Base-by-base conservation (phyloP, 2,329 filamentous ascomycete species). In the Pseudogymnoascus verrucosus region DNA sequence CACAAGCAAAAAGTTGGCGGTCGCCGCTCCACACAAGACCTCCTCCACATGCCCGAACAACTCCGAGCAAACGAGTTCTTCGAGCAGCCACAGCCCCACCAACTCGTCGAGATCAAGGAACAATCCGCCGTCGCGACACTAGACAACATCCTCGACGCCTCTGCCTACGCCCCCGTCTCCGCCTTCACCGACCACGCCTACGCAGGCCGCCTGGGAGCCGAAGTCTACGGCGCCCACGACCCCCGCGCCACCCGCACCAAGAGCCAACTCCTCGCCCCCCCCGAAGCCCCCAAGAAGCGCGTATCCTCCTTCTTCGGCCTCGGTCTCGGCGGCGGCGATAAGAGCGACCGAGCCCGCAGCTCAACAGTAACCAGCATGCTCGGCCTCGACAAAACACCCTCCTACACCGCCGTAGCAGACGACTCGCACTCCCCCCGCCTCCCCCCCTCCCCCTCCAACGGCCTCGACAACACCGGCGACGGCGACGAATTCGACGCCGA, bases 51-150 rank as follows among this genome's bases (percentile, higher is more conserved):
- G 12, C 92, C 93, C 2, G 85, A 93, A 0, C 91, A 96, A 69
- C 81, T 98, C 37, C 86, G 93, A 65, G 95, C 95, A n/a, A 96
- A 88, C 70, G 86, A 89, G 28, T 98, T 91, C 76, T 98, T 98
- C 71, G 93, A 98, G 64, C 70, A 85, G 21, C 88, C 88, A 0
- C 79, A 84, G 3, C 73, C 82, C 4, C 69, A 75, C 1, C 77
- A 81, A 4, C 75, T 78, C 11, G 78, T 88, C 21, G 80, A 87
- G 68, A 72, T 87, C 63, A 87, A 87, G 74, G 87, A 90, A 64
- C 89, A 90, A 16, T 98, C 95, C 26, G 93, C 93, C 10, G 90
- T 92, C 72, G 88, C 85, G 44, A 96, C 93, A 0, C 82, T 99
- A 6, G 93, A 99, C 68, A 93, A 87, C 73, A 96, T 99, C 62